Percentiles rank a stretch among this genome's conserved stretches.
Evolutionary conservation across 2,329 filamentous ascomycete genomes (phyloP).

Genomic region (Calonectria crousiana): DNA sequence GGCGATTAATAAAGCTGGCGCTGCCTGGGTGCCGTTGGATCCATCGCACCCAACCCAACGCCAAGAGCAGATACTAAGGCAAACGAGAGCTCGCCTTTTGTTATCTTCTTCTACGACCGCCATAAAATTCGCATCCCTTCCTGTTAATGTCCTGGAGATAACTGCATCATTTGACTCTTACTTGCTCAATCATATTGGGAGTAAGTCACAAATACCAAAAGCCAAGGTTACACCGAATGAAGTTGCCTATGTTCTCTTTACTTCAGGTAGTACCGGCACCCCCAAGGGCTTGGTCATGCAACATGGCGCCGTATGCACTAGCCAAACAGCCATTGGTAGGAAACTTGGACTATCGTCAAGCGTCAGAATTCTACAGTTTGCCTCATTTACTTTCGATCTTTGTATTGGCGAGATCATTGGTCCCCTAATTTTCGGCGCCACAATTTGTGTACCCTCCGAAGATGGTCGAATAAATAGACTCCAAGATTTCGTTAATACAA

Average conservation of each 20-base stretch:
- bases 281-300: slow-evolving; percentile 42
- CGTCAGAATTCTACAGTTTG: slow-evolving; percentile 29
- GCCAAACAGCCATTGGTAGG: slow-evolving; percentile 16
- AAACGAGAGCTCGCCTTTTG: neutral
- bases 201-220: neutral
- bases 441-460: slow-evolving; percentile 26
- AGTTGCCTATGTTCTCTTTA: slow-evolving; percentile 41
- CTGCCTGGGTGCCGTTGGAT: slow-evolving; percentile 13
- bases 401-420: slow-evolving; percentile 24
- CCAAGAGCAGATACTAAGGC: slow-evolving; percentile 11
- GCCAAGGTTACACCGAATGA: neutral
- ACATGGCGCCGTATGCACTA: slow-evolving; percentile 33
- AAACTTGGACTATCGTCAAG: slow-evolving; percentile 13
- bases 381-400: slow-evolving; percentile 23
- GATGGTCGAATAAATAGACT: slow-evolving; percentile 10
- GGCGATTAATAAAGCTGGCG: slow-evolving; percentile 18
- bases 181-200: neutral
- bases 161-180: neutral
- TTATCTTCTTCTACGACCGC: neutral
- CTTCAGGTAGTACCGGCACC: slow-evolving; percentile 42
- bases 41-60: slow-evolving; percentile 10
- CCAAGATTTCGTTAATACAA: neutral
- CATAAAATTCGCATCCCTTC: neutral
- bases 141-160: neutral
- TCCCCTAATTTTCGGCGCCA: slow-evolving; percentile 25